phyloP scores from a whole-genome alignment of 495 filamentous ascomycete genomes.

The Hypoxylon trugodes region DNA sequence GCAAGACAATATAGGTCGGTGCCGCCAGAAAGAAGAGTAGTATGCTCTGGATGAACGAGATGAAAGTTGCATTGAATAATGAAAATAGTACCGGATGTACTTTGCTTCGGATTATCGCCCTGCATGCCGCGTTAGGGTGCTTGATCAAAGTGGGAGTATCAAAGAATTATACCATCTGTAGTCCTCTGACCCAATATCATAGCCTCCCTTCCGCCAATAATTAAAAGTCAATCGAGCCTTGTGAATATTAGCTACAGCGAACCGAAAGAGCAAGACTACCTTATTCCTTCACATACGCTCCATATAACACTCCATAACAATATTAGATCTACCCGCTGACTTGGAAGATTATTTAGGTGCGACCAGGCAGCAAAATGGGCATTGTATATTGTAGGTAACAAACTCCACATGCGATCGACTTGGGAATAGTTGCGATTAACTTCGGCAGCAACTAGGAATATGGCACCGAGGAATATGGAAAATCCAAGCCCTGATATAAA shows the following conservation, averaged over 20 bases:
- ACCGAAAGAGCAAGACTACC: not conserved
- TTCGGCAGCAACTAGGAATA: constrained; percentile 80
- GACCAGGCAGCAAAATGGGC: constrained; percentile 87
- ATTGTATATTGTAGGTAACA: constrained; percentile 87
- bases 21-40: constrained; percentile 77
- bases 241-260: constrained; percentile 18
- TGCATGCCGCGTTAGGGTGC: constrained; percentile 30
- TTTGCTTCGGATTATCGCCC: constrained; percentile 57
- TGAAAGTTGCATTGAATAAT: constrained; percentile 87
- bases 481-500: constrained; percentile 78
- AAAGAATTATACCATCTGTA: constrained; percentile 76
- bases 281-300: constrained; percentile 68
- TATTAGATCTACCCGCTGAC: constrained; percentile 75
- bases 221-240: constrained; percentile 84
- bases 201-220: constrained; percentile 96
- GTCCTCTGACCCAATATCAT: constrained; percentile 86
- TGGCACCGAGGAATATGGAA: constrained; percentile 68
- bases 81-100: constrained; percentile 68
- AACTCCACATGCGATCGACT: constrained; percentile 89
- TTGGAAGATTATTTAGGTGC: constrained; percentile 74
- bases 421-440: constrained; percentile 93
- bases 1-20: constrained; percentile 83
- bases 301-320: constrained; percentile 76
- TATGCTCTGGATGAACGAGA: constrained; percentile 83
- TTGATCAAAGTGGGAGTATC: not conserved